Base-by-base conservation (phyloP, 306 rosid genomes). In the Acacia confusa region DNA sequence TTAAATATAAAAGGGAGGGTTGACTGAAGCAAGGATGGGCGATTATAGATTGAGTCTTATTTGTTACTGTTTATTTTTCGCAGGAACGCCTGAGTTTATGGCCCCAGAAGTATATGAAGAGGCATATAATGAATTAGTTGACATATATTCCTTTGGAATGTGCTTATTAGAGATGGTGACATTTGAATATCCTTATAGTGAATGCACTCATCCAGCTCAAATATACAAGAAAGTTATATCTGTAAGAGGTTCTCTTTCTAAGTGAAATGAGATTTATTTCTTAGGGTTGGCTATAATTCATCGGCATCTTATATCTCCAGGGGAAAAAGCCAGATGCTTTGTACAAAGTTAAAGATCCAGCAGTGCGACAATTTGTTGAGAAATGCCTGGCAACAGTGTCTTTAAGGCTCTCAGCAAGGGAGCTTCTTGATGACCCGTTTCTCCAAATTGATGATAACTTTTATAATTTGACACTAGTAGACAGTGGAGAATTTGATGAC, bases 71-170 rank as follows among this genome's bases (percentile, higher is more conserved):
- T 36, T 64, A 14, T 68, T 81, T 81, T 83, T 81, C 38, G 24
- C 86, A 93, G 99, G 99, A 84, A 93, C 99, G 7, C 99, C 99
- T 0, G 99, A 95, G 83, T 95, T 95, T 88, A 95, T 95, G 99
- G 99, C 99, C 72, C 99, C 99, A 4, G 99, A 95, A 85, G 98
- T 95, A 19, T 95, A 95, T 77, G 92, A 92, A 85, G 99, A 93
- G 91, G 95, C 93, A 57, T 95, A 95, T 66, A 90, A 95, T 85
- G 99, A 95, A 87, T 86, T 95, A 74, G 97, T 95, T 55, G 99
- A 95, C 86, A 90, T 95, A 74, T 95, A 95, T 87, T 95, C 99
- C 79, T 95, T 95, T 87, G 99, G 99, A 74, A 95, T 95, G 99
- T 95, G 99, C 90, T 68, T 95, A 85, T 87, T 95, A 85, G 99